These are phyloP conservation scores for Colletotrichum falcatum DNA, from an alignment of 2,329 filamentous ascomycete genomes.

Conservation along the genomic window DNA sequence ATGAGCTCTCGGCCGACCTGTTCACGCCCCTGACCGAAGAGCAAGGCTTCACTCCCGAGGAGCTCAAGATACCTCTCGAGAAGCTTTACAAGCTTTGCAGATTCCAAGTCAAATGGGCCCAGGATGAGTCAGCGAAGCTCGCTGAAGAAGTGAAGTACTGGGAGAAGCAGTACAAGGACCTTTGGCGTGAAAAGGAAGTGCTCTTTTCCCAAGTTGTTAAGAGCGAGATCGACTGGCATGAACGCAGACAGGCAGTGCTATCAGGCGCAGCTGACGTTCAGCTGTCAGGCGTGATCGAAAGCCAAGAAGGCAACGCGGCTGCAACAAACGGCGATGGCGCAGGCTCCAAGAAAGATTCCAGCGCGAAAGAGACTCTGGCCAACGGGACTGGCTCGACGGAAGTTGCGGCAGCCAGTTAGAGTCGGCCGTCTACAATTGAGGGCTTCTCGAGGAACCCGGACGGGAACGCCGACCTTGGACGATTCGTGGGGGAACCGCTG, in stretches of 20 bases:
- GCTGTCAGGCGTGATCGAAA: slow-evolving; percentile 50
- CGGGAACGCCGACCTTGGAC: not conserved
- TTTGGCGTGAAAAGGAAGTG: slow-evolving; percentile 85
- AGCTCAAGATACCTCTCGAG: slow-evolving; percentile 70
- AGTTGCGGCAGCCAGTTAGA: slow-evolving; percentile 23
- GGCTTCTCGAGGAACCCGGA: not conserved
- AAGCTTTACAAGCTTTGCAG: slow-evolving; percentile 76
- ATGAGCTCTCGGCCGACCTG: slow-evolving; percentile 68
- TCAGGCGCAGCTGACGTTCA: slow-evolving; percentile 60
- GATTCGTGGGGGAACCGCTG: not conserved
- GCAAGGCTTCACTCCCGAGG: slow-evolving; percentile 73
- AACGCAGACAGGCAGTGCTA: slow-evolving; percentile 67
- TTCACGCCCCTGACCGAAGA: slow-evolving; percentile 67
- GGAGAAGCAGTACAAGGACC: slow-evolving; percentile 75
- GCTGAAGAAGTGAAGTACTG: slow-evolving; percentile 73
- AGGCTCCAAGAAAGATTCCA: slow-evolving; percentile 41
- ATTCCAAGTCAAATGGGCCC: slow-evolving; percentile 79
- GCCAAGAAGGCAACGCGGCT: slow-evolving; percentile 28
- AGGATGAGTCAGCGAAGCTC: slow-evolving; percentile 73
- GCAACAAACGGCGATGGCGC: slow-evolving; percentile 43
- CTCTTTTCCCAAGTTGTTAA: slow-evolving; percentile 78
- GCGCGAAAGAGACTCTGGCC: slow-evolving; percentile 9
- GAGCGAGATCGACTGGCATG: slow-evolving; percentile 75
- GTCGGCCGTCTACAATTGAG: not conserved
- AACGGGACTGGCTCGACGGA: slow-evolving; percentile 28